These are phyloP conservation scores for Rhizopogon rudus DNA, from an alignment of 768 basidiomycete genomes.

Conservation along the genomic window DNA sequence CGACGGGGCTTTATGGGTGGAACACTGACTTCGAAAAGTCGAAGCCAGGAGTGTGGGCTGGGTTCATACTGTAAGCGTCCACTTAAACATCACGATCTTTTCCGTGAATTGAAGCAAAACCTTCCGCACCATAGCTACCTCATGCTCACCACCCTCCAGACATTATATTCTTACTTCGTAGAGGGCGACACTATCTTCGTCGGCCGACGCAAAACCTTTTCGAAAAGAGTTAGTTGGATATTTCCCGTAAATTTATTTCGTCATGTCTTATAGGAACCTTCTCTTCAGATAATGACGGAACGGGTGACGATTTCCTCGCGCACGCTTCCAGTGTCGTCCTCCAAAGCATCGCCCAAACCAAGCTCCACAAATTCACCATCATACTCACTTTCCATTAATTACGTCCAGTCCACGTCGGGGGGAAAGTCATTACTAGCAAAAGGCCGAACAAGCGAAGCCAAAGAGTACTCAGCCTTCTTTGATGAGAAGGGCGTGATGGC, in stretches of 20 bases:
- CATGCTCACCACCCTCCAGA: constrained; percentile 63
- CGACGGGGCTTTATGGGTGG: constrained; percentile 82
- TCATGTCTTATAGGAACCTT: neutral
- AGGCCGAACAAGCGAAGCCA: constrained; percentile 52
- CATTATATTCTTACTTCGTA: constrained; percentile 81
- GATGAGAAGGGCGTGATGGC: constrained; percentile 78
- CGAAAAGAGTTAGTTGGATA: constrained; percentile 63
- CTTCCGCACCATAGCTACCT: constrained; percentile 53
- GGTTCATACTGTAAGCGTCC: constrained; percentile 66
- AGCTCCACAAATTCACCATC: constrained; percentile 48
- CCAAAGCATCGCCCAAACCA: constrained; percentile 7
- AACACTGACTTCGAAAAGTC: constrained; percentile 86
- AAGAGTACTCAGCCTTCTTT: constrained; percentile 71
- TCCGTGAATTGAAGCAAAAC: neutral
- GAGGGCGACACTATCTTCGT: constrained; percentile 84
- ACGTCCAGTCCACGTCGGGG: constrained; percentile 74
- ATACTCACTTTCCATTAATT: constrained; percentile 64
- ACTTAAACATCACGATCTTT: constrained; percentile 1
- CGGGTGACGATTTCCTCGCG: constrained; percentile 74
- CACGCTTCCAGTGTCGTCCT: constrained; percentile 47
- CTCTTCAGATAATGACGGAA: constrained; percentile 79
- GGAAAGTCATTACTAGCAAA: constrained; percentile 83
- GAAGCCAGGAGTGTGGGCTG: constrained; percentile 75
- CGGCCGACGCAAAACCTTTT: constrained; percentile 86
- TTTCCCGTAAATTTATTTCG: neutral